A percentile compares a stretch with the other conserved stretches of the same genome.
Evolutionary conservation across 768 basidiomycete species (phyloP).

Genomic region (Leucosporidium scottii): DNA sequence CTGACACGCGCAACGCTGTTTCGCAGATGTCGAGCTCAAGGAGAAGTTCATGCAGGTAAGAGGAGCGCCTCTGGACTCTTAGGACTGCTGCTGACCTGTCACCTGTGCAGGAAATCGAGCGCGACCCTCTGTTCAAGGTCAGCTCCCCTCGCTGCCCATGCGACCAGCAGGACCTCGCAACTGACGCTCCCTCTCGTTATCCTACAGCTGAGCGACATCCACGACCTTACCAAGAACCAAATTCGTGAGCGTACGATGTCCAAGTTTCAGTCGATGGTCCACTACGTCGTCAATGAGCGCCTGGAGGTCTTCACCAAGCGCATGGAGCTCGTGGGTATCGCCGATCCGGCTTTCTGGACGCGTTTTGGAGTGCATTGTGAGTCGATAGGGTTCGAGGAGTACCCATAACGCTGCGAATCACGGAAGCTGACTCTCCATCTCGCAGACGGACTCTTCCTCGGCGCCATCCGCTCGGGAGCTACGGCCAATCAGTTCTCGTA

Average conservation of each 20-base stretch:
- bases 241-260: constrained; percentile 44
- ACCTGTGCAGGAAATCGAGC: constrained; percentile 34
- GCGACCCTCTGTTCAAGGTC: constrained; percentile 37
- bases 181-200: background rate
- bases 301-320: constrained; percentile 44
- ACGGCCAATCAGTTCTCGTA: constrained; percentile 45
- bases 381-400: background rate
- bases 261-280: constrained; percentile 44
- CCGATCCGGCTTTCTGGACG: constrained; percentile 47
- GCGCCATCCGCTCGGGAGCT: constrained; percentile 44
- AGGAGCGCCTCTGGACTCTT: too few species aligned
- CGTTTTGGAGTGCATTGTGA: constrained; percentile 43
- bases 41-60: constrained; percentile 5
- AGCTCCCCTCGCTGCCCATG: background rate
- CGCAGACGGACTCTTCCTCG: constrained; percentile 37
- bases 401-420: too few species aligned
- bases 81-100: background rate
- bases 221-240: constrained; percentile 39
- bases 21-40: constrained; percentile 7
- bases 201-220: constrained; percentile 44
- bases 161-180: constrained; percentile 28
- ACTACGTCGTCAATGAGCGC: constrained; percentile 45
- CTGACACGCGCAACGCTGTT: background rate
- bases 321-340: constrained; percentile 45
- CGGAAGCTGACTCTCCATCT: background rate